These are phyloP conservation scores for Acanthamoeba castellanii DNA, from an alignment of 208 protist genomes.

Conservation along the genomic window DNA sequence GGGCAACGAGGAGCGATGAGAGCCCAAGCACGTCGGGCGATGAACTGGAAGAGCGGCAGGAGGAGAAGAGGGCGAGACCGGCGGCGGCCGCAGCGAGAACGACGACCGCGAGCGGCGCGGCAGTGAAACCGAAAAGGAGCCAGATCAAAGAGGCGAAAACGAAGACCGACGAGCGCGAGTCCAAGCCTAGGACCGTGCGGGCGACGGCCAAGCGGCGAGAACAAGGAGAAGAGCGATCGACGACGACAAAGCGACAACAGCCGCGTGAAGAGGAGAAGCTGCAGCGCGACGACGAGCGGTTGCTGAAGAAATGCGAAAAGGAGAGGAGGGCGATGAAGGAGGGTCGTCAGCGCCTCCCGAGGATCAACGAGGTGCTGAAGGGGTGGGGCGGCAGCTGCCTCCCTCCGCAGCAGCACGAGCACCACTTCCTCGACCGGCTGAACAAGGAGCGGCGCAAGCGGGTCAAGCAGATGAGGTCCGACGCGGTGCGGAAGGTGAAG, in stretches of 20 bases:
- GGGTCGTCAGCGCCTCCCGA: not conserved
- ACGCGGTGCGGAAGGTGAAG: not conserved
- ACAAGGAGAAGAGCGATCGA: not conserved
- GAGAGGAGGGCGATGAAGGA: not conserved
- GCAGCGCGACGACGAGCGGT: not conserved
- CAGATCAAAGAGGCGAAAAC: too few species aligned
- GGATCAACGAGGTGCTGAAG: not conserved
- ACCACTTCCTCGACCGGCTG: not conserved
- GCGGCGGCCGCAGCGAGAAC: too few species aligned
- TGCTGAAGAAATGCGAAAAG: not conserved
- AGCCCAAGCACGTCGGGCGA: not conserved
- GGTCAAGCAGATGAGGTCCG: not conserved
- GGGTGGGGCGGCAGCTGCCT: not conserved
- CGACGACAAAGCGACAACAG: not conserved
- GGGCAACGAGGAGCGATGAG: not conserved
- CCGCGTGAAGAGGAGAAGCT: not conserved
- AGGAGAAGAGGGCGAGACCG: too few species aligned
- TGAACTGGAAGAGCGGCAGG: not conserved
- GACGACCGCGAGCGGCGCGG: too few species aligned
- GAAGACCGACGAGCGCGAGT: too few species aligned
- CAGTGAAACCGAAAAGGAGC: too few species aligned
- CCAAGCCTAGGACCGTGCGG: too few species aligned
- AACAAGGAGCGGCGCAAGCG: not conserved
- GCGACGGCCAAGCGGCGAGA: too few species aligned
- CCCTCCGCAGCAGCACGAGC: not conserved